Base-by-base conservation (phyloP, 2,329 filamentous ascomycete genomes). In the Fusarium verticillioides region DNA sequence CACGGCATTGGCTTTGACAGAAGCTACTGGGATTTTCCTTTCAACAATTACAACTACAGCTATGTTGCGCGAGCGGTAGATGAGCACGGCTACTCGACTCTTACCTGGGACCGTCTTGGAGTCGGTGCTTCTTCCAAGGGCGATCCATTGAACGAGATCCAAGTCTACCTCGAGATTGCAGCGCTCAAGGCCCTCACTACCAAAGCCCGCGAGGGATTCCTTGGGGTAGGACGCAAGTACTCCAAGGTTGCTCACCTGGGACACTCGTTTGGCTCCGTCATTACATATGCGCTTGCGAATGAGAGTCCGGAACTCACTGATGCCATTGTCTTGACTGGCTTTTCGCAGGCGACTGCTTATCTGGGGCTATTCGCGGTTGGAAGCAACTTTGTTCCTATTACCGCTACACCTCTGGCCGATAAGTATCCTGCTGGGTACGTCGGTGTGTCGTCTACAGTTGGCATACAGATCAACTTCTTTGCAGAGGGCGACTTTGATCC, bases 41-140 rank as follows among this genome's bases (percentile, higher is more conserved):
- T 83, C 81, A 85, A 89, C 77, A 82, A 86, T 75, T 87, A 85
- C 83, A 89, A 90, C 77, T 92, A 93, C 82, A 89, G 86, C 76
- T 93, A 92, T 78, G 84, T 89, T 34, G 83, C 87, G 52, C 80
- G 81, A 18, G 90, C 90, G 4, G 84, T 91, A 4, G 85, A 84
- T 9, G 82, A 83, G 13, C 83, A 86, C 43, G 87, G 87, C 44
- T 92, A 88, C 82, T 88, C 86, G 37, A 91, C 89, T 5, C 85
- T 92, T 50, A 81, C 85, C 15, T 91, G 87, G 80, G 90, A 93
- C 79, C 88, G 90, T 23, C 85, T 91, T 10, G 91, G 90, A 37
- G 85, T 91, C 46, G 90, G 87, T 44, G 81, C 83, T 64, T 91
- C 89, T 2, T 86, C 86, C 9, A 88, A 87, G 75, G 88, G 87